These are phyloP conservation scores for Peronospora belbahrii DNA, from an alignment of 352 stramenopile species.

Conservation along the genomic window DNA sequence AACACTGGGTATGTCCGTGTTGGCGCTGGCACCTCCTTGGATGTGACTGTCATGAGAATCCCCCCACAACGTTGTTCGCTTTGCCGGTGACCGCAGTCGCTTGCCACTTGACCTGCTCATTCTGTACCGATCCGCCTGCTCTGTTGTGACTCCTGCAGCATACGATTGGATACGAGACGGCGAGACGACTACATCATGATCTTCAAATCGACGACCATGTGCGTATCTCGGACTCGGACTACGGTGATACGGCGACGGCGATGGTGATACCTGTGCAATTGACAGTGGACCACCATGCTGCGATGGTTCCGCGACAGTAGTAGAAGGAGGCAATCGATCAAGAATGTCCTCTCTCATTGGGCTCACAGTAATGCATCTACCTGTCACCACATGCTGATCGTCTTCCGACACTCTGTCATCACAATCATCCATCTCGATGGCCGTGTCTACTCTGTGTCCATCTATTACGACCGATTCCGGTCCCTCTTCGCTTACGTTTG, in stretches of 20 bases:
- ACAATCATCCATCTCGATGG: conserved; percentile 11
- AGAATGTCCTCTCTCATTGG: conserved; percentile 22
- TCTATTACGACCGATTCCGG: neutral
- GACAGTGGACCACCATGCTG: neutral
- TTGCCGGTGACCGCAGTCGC: conserved; percentile 18
- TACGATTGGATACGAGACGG: conserved; percentile 2
- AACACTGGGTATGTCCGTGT: conserved; percentile 2
- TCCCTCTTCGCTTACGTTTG: neutral
- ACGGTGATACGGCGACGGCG: conserved; percentile 8
- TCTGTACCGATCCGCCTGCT: conserved; percentile 23
- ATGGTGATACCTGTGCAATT: conserved; percentile 5
- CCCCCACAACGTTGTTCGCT: conserved; percentile 14
- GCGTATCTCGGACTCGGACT: conserved; percentile 19
- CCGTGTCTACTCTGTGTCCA: conserved; percentile 4
- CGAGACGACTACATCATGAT: conserved; percentile 8
- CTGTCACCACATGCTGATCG: neutral
- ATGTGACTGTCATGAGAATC: conserved; percentile 20
- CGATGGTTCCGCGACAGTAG: neutral
- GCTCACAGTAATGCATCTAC: conserved; percentile 15
- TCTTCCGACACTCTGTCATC: conserved; percentile 4
- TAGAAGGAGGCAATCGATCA: conserved; percentile 10
- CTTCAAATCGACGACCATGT: conserved; percentile 18
- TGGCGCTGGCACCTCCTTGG: conserved; percentile 6
- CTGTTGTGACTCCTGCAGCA: conserved; percentile 25
- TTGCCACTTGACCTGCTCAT: conserved; percentile 27